phyloP scores from a whole-genome alignment of 2,329 filamentous ascomycete genomes.

The Hymenoscyphus repandus region DNA sequence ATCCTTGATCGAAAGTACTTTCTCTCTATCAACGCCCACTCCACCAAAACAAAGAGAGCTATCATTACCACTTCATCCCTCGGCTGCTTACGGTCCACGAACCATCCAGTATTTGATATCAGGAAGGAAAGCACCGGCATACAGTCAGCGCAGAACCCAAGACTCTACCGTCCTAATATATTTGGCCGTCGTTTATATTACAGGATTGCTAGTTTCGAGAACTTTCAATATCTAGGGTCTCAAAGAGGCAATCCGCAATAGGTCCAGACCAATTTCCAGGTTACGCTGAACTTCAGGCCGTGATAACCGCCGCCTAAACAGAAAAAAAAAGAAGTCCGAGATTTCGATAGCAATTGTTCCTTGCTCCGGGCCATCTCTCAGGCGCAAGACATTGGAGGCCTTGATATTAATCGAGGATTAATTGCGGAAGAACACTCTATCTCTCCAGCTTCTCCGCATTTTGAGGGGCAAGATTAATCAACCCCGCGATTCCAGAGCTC shows the following conservation, averaged over 20 bases:
- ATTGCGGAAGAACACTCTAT: no score
- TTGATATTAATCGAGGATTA: no score
- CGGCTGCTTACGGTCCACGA: neutral
- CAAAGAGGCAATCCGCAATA: constrained; percentile 5
- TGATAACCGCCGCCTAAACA: constrained; percentile 17
- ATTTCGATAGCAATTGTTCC: neutral
- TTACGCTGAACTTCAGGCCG: constrained; percentile 1
- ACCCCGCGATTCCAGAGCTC: constrained; percentile 12
- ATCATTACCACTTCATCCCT: neutral
- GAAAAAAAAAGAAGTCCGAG: neutral
- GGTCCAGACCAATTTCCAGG: constrained; percentile 1
- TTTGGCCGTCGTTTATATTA: neutral
- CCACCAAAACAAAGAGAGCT: neutral
- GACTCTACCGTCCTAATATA: constrained; percentile 2
- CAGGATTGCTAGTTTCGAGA: neutral
- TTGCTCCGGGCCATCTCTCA: neutral
- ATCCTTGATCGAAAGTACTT: no score
- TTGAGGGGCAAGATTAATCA: constrained; percentile 10
- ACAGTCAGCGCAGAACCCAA: constrained; percentile 4
- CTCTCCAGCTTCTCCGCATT: constrained; percentile 13
- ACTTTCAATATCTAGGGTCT: constrained; percentile 7
- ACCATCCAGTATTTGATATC: neutral
- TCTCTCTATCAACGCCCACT: no score
- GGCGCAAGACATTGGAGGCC: no score
- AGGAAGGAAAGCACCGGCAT: neutral